Base-by-base conservation (phyloP, 345 rosid species). In the Lumnitzera littorea region DNA sequence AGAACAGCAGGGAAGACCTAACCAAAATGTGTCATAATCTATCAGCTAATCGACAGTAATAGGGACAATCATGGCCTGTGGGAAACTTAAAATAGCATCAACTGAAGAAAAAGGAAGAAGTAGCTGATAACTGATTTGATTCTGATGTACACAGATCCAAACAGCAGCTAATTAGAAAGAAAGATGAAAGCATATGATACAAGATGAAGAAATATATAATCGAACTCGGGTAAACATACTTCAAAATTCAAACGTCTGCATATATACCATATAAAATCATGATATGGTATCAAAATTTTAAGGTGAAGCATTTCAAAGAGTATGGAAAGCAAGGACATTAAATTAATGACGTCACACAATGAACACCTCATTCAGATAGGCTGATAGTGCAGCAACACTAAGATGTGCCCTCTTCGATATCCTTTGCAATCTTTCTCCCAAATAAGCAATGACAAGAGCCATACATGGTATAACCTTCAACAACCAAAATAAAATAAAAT, bases 1-100 rank as follows among this genome's bases (percentile, higher is more conserved):
- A 92, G 65, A 75, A 89, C 79, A 9, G 97, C 90, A 51, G 98
- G 96, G 53, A 92, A 81, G 55, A 90, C 89, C 98, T 92, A 64
- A 50, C 24, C 20, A 24, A n/a, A 24, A 52, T 13, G 8, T n/a
- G 20, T 52, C 24, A n/a, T 16, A 52, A 15, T 14, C 3, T 52
- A n/a, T 52, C 12, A n/a, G 24, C 24, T 14, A 52, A 13, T 27
- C 1, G 31, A 5, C 23, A n/a, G 55, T 16, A n/a, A 10, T 8
- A 52, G 23, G 24, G 24, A 52, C 55, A n/a, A 16, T 16, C 9
- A 14, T 52, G 55, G 23, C 24, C 20, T 12, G 4, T 13, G 15
- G 23, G 23, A 16, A 27, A 52, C 16, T 52, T 5, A 52, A 16
- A 52, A 17, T 24, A 52, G 20, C 12, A 52, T 24, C 55, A n/a